phyloP scores from a whole-genome alignment of 257 asterid species.

The Schizonepeta tenuifolia region DNA sequence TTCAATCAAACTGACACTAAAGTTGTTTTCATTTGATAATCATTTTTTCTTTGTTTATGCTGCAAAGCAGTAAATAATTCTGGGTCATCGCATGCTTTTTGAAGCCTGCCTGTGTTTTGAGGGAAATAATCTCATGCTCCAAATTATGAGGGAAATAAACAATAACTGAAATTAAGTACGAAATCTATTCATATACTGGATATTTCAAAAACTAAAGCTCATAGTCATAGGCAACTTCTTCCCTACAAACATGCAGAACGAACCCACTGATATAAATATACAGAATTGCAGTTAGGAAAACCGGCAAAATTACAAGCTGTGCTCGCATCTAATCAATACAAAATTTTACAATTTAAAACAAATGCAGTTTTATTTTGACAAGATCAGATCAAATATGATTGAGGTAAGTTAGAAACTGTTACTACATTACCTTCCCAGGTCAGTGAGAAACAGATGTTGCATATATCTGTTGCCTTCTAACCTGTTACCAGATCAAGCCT shows the following conservation, averaged over 20 bases:
- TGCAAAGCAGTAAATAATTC: no score
- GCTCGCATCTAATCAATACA: slow-evolving; percentile 42
- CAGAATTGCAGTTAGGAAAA: slow-evolving; percentile 23
- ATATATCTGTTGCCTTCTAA: slow-evolving; percentile 13
- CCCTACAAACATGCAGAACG: background rate
- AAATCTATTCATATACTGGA: background rate
- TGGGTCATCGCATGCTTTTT: no score
- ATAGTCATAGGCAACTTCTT: background rate
- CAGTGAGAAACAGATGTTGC: slow-evolving; percentile 33
- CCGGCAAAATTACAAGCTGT: slow-evolving; percentile 38
- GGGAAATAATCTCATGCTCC: no score
- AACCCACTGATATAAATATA: slow-evolving; percentile 22
- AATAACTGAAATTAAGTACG: background rate
- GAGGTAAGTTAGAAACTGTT: slow-evolving; percentile 35
- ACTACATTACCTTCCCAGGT: slow-evolving; percentile 38
- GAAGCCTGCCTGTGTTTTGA: no score
- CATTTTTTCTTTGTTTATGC: no score
- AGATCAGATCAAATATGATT: slow-evolving; percentile 40
- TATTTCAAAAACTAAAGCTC: background rate
- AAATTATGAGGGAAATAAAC: background rate
- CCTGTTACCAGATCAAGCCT: slow-evolving; percentile 75
- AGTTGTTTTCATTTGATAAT: no score
- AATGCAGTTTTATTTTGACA: slow-evolving; percentile 36
- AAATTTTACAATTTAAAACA: slow-evolving; percentile 48
- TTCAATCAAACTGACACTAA: no score